Percentiles rank a stretch among this genome's conserved stretches.
Conservation (phyloP, 129 eudicot genomes). For the Lactuca sativa region DNA sequence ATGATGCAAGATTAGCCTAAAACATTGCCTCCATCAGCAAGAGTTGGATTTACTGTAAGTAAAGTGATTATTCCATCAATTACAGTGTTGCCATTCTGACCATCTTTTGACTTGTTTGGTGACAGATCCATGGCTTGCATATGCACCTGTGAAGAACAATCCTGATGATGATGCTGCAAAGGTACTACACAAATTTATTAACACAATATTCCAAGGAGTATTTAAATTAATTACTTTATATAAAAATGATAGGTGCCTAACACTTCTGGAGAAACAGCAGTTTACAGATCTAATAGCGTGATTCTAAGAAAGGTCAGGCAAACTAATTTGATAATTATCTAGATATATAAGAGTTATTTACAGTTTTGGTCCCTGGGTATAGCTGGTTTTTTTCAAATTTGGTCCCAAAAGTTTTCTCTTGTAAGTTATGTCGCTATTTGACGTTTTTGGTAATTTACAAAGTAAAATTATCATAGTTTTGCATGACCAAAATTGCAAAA, state of each 20-base stretch:
- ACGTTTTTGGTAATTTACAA: no score
- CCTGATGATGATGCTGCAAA: conserved; percentile 91
- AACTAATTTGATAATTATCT: no score
- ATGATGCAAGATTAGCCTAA: conserved; percentile 99
- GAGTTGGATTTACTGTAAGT: conserved; percentile 96
- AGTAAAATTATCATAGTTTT: conserved; percentile 1
- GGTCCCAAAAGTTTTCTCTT: no score
- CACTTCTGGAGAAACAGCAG: conserved; percentile 92
- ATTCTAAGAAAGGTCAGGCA: no score
- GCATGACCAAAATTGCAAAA: no score
- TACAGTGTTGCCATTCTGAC: no score
- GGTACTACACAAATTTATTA: neutral
- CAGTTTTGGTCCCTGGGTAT: no score
- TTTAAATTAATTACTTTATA: neutral
- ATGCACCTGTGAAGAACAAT: conserved; percentile 98
- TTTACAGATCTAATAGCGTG: conserved; percentile 81
- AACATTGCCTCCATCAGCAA: conserved; percentile 90
- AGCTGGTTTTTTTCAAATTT: no score
- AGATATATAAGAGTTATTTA: no score
- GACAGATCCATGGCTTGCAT: conserved; percentile 95
- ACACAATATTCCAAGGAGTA: no score
- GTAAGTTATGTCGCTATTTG: no score
- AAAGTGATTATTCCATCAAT: neutral
- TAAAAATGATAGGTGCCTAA: conserved; percentile 67
- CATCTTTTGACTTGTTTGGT: conserved; percentile 39